Evolutionary conservation across 2,329 filamentous ascomycete genomes (phyloP).

Genomic region (Penicillium concentricum): DNA sequence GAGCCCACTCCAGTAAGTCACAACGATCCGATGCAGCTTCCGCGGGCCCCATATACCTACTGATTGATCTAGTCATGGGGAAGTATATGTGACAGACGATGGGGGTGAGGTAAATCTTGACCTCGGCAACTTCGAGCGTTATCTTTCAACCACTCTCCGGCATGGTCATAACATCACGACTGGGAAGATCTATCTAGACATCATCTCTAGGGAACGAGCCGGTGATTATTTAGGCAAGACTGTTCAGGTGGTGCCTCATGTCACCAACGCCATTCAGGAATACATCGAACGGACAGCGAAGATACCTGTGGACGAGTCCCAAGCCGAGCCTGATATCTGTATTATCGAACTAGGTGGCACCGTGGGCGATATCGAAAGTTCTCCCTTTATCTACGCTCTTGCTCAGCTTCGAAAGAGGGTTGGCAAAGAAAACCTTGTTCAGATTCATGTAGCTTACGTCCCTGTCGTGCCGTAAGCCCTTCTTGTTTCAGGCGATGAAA

Average conservation of each 20-base stretch:
- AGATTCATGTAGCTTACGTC: conserved; percentile 78
- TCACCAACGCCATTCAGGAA: conserved; percentile 87
- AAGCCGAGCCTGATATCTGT: conserved; percentile 83
- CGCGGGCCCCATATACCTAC: neutral
- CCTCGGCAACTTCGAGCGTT: conserved; percentile 75
- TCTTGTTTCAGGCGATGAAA: neutral
- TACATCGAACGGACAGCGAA: conserved; percentile 86
- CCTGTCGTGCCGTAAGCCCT: conserved; percentile 58
- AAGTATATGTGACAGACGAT: conserved; percentile 84
- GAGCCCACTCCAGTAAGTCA: conserved; percentile 34
- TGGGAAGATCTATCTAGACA: conserved; percentile 90
- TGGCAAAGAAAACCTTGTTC: conserved; percentile 77
- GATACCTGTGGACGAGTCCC: conserved; percentile 82
- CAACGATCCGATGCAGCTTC: neutral
- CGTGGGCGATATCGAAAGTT: conserved; percentile 77
- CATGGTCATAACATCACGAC: conserved; percentile 96
- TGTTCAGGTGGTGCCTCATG: conserved; percentile 87
- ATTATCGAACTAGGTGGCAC: conserved; percentile 64
- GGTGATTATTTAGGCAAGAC: conserved; percentile 85
- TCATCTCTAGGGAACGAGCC: conserved; percentile 71
- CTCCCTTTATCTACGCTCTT: conserved; percentile 84
- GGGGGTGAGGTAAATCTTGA: conserved; percentile 76
- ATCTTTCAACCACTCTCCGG: conserved; percentile 77
- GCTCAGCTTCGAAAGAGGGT: conserved; percentile 71
- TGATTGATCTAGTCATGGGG: conserved; percentile 64